phyloP scores from a whole-genome alignment of 73 alveolate genomes.

The Halteria grandinella region DNA sequence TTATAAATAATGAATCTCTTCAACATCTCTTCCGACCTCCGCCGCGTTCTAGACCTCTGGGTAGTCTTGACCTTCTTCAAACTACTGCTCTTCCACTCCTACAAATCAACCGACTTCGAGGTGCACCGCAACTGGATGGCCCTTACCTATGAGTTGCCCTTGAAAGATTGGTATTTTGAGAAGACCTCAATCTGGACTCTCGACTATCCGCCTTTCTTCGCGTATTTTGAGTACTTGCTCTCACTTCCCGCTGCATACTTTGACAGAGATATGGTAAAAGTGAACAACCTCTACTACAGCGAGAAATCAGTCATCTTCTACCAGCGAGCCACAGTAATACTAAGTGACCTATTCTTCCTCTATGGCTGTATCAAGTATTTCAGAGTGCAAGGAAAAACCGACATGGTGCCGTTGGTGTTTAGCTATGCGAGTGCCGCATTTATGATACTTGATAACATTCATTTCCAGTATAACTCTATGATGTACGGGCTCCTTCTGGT shows the following conservation, averaged over 20 bases:
- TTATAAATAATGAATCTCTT: no score
- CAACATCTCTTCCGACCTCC: no score
- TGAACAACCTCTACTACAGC: conserved; percentile 67
- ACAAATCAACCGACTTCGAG: conserved; percentile 92
- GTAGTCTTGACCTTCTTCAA: neutral
- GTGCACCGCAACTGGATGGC: conserved; percentile 97
- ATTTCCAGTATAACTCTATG: conserved; percentile 87
- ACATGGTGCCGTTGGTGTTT: conserved; percentile 16
- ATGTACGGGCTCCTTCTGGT: conserved; percentile 79
- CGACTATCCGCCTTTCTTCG: conserved; percentile 95
- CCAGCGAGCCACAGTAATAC: conserved; percentile 84
- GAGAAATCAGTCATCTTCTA: conserved; percentile 58
- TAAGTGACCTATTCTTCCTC: conserved; percentile 79
- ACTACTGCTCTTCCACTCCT: conserved; percentile 4
- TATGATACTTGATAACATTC: conserved; percentile 86
- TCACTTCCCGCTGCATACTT: conserved; percentile 76
- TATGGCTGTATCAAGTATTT: conserved; percentile 66
- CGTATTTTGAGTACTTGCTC: conserved; percentile 90
- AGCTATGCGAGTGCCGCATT: conserved; percentile 68
- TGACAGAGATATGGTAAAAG: conserved; percentile 68
- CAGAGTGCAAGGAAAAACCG: conserved; percentile 5
- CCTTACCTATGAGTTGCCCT: conserved; percentile 85
- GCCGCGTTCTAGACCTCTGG: conserved; percentile 5
- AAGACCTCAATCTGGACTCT: conserved; percentile 91
- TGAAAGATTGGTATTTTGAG: conserved; percentile 89